Evolutionary conservation across 2,329 filamentous ascomycete genomes (phyloP).

Genomic region (Penicillium glabrum): DNA sequence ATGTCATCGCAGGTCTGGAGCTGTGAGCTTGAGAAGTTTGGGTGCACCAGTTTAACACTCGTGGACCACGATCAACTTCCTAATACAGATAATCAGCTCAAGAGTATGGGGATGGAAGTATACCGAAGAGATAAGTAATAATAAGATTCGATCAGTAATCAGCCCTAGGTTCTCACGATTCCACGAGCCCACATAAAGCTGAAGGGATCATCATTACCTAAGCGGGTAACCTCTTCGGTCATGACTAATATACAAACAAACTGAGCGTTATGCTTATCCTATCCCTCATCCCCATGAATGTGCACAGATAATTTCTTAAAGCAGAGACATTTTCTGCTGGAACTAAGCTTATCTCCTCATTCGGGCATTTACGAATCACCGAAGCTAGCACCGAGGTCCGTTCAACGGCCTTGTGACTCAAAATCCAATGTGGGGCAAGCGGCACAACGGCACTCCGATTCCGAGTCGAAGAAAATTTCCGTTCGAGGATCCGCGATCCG

Average conservation of each 20-base stretch:
- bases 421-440: background rate
- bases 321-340: background rate
- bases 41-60: background rate
- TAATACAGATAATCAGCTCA: background rate
- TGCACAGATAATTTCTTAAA: background rate
- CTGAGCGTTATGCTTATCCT: background rate
- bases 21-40: background rate
- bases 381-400: background rate
- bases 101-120: background rate
- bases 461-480: background rate
- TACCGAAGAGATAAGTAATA: background rate
- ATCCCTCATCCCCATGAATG: background rate
- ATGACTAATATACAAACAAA: background rate
- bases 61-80: background rate
- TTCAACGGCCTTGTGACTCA: background rate
- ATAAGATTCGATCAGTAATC: background rate
- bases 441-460: background rate
- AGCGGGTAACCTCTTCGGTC: background rate
- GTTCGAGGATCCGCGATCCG: background rate
- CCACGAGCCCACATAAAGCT: background rate
- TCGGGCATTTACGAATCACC: background rate
- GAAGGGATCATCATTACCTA: background rate
- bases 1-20: background rate
- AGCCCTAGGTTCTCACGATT: background rate
- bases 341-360: background rate